phyloP scores from a whole-genome alignment of 805 yeast species.

The Nakazawaea populi region DNA sequence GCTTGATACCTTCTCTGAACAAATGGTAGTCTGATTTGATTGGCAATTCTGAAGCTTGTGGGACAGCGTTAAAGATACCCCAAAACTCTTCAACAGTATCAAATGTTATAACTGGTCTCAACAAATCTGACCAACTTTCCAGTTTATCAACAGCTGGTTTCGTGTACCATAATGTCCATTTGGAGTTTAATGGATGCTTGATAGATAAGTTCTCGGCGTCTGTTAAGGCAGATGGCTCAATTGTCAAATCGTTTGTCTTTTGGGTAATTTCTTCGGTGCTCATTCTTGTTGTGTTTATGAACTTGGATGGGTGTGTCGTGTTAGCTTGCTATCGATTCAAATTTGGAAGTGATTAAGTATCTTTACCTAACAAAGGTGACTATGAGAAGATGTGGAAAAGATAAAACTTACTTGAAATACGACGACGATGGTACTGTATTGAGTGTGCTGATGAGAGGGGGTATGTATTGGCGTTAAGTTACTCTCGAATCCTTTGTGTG shows the following conservation, averaged over 20 bases:
- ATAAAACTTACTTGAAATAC: too few relatives aligned
- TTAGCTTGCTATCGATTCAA: too few relatives aligned
- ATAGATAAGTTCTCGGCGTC: slow-evolving; percentile 60
- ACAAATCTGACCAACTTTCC: slow-evolving; percentile 88
- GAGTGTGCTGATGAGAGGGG: too few relatives aligned
- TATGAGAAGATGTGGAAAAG: too few relatives aligned
- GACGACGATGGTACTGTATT: too few relatives aligned
- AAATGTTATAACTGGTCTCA: slow-evolving; percentile 89
- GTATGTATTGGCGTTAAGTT: not conserved
- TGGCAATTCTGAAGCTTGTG: slow-evolving; percentile 87
- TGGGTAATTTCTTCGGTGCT: slow-evolving; percentile 22
- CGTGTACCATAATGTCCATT: slow-evolving; percentile 97
- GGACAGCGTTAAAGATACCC: slow-evolving; percentile 94
- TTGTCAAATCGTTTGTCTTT: slow-evolving; percentile 27
- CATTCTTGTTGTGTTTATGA: not conserved
- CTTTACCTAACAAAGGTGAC: too few relatives aligned
- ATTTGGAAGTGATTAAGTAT: too few relatives aligned
- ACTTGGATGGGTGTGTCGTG: not conserved
- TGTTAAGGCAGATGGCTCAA: slow-evolving; percentile 36
- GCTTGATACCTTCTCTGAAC: slow-evolving; percentile 89
- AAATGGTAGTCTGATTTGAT: slow-evolving; percentile 90
- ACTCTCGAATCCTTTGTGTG: not conserved
- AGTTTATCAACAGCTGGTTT: slow-evolving; percentile 76
- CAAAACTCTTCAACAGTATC: slow-evolving; percentile 97
- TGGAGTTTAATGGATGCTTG: slow-evolving; percentile 83